A percentile compares a stretch with the other conserved stretches of the same genome.
Conservation (phyloP, 2,329 filamentous ascomycete genomes). For the Cryphonectria naterciae region DNA sequence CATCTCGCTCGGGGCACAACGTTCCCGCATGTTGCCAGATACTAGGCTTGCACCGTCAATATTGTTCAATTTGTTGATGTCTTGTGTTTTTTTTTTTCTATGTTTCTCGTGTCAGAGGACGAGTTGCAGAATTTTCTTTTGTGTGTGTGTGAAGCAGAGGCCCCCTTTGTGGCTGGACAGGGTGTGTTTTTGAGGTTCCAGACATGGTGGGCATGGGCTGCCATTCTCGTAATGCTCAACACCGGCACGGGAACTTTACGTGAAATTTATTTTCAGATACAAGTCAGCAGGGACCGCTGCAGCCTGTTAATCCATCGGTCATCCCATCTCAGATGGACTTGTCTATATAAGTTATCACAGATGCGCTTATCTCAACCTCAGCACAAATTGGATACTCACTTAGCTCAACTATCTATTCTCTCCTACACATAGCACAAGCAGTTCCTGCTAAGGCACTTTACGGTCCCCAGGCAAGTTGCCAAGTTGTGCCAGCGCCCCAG, state of each 20-base stretch:
- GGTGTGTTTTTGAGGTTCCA: too few relatives aligned
- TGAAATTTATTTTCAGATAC: too few relatives aligned
- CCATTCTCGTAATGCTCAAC: too few relatives aligned
- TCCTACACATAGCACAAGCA: neutral
- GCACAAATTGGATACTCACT: neutral
- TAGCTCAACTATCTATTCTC: neutral
- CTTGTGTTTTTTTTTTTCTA: too few relatives aligned
- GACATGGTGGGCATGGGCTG: too few relatives aligned
- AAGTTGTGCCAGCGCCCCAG: neutral
- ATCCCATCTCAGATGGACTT: neutral
- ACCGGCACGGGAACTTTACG: too few relatives aligned
- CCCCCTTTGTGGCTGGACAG: too few relatives aligned
- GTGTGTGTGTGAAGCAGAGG: too few relatives aligned
- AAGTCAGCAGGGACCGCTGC: neutral
- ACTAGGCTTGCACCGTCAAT: too few relatives aligned
- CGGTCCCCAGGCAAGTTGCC: neutral
- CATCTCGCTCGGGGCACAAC: neutral
- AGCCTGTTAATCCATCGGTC: neutral
- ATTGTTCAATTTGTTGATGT: too few relatives aligned
- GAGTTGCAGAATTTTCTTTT: too few relatives aligned
- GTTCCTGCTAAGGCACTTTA: neutral
- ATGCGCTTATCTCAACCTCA: neutral
- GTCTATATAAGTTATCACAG: neutral
- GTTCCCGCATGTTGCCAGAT: neutral
- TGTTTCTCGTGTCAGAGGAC: too few relatives aligned